Conservation (phyloP, 495 filamentous ascomycete species). For the Aspergillus homomorphus region DNA sequence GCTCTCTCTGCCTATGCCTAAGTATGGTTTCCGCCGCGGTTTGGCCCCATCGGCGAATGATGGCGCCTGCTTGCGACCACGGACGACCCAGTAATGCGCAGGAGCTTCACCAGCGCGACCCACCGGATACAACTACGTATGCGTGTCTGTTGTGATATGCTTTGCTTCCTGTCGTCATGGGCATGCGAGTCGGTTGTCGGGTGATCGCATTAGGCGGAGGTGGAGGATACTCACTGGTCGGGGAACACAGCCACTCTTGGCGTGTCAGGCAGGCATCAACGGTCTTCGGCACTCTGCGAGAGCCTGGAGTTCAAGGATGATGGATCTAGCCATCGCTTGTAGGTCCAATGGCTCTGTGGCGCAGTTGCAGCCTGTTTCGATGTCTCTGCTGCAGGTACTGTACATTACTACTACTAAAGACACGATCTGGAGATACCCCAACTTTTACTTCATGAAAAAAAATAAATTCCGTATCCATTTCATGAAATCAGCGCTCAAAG, state of each 20-base stretch:
- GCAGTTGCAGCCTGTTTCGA: neutral
- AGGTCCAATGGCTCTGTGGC: constrained; percentile 5
- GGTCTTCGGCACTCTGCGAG: neutral
- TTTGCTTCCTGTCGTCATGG: constrained; percentile 4
- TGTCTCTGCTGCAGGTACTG: neutral
- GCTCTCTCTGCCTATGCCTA: too few relatives aligned
- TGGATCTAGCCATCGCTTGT: neutral
- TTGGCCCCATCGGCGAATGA: neutral
- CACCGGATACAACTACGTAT: constrained; percentile 1
- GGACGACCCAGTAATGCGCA: neutral
- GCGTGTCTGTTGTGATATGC: neutral
- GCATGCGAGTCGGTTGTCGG: neutral
- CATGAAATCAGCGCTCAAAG: constrained; percentile 17
- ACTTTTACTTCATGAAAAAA: constrained; percentile 5
- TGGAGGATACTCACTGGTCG: neutral
- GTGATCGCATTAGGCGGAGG: neutral
- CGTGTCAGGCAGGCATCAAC: neutral
- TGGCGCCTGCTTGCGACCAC: constrained; percentile 4
- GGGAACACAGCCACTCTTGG: constrained; percentile 17
- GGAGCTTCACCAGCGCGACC: neutral
- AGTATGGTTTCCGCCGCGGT: too few relatives aligned
- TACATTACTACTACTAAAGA: neutral
- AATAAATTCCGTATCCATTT: constrained; percentile 17
- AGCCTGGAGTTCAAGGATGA: neutral
- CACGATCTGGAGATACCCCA: neutral